Base-by-base conservation (phyloP, 192 early-diverging fungal species). In the Coemansia sp. region DNA sequence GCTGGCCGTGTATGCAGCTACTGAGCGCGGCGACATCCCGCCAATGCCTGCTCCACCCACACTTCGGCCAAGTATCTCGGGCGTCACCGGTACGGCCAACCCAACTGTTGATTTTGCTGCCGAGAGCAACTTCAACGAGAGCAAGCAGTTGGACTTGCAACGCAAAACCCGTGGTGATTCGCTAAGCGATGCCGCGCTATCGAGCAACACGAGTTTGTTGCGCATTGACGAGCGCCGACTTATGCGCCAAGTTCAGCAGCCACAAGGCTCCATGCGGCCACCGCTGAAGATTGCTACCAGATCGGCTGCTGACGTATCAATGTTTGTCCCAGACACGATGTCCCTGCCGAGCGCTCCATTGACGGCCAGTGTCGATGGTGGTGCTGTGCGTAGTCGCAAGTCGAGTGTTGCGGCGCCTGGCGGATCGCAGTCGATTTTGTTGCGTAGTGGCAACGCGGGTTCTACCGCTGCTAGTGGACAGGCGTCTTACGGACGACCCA, bases 31-130 rank as follows among this genome's bases (percentile, higher is more conserved):
- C 23, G 76, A 77, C 52, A 70, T 83, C 9, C 80, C 80, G 4
- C 80, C 80, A 11, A 83, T 83, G 80, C 80, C 80, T 2, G 72
- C 76, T 3, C 80, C 80, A 17, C 80, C 80, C 4, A 52, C 72
- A 9, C 62, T 82, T 66, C 72, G 75, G 8, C 80, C 80, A 4
- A 77, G 72, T 49, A 39, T 77, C 13, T 77, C 75, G 14, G 58
- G 40, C 4, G 30, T 30, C 14, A 5, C 32, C 1, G 0, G 32
- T 2, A 32, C 55, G 14, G 30, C 30, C 3, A 58, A 43, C 35
- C 23, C 37, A 55, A 47, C 38, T 53, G 55, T 11, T 32, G 55
- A 58, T 17, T 58, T 33, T 58, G 26, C 32, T 35, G 14, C 30
- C 7, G 55, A 58, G 32, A 35, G 30, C 55, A 32, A 32, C 16